Evolutionary conservation across 495 filamentous ascomycete genomes (phyloP).

Genomic region (Niebla homalea): DNA sequence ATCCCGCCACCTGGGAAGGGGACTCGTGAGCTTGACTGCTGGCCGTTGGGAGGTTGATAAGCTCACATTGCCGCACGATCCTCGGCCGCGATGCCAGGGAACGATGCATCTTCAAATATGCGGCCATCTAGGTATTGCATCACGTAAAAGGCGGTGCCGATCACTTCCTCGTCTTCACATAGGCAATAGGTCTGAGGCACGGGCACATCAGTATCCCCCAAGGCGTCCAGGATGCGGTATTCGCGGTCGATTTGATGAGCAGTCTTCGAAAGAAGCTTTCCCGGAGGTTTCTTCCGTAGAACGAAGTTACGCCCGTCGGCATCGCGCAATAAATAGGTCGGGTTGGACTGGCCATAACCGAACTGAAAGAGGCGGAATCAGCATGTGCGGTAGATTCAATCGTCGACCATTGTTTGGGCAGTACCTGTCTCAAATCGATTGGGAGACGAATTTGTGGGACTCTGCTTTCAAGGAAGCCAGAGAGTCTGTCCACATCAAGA

Average conservation of each 20-base stretch:
- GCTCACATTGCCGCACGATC: conserved; percentile 57
- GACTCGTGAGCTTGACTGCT: conserved; percentile 1
- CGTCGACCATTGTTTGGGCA: conserved; percentile 3
- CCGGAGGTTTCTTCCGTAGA: conserved; percentile 90
- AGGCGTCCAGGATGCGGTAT: conserved; percentile 75
- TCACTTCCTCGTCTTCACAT: conserved; percentile 63
- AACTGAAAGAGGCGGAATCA: conserved; percentile 43
- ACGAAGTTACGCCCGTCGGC: conserved; percentile 58
- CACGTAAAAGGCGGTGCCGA: conserved; percentile 91
- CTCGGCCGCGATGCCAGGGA: conserved; percentile 57
- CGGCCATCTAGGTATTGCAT: conserved; percentile 90
- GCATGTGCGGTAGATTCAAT: neutral
- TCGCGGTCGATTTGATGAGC: conserved; percentile 95
- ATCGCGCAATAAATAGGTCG: conserved; percentile 78
- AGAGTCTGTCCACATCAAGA: conserved; percentile 65
- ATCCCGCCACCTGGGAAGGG: conserved; percentile 55
- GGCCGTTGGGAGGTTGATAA: neutral
- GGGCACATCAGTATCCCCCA: conserved; percentile 67
- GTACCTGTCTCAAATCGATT: conserved; percentile 76
- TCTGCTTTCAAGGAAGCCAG: conserved; percentile 59
- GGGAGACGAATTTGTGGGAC: conserved; percentile 71
- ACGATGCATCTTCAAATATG: conserved; percentile 76
- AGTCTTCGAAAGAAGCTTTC: conserved; percentile 77
- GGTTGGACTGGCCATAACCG: conserved; percentile 93
- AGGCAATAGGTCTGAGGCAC: conserved; percentile 76